These are phyloP conservation scores for Saccharomycopsis oosterbeekiorum DNA, from an alignment of 805 yeast genomes.

Conservation along the genomic window DNA sequence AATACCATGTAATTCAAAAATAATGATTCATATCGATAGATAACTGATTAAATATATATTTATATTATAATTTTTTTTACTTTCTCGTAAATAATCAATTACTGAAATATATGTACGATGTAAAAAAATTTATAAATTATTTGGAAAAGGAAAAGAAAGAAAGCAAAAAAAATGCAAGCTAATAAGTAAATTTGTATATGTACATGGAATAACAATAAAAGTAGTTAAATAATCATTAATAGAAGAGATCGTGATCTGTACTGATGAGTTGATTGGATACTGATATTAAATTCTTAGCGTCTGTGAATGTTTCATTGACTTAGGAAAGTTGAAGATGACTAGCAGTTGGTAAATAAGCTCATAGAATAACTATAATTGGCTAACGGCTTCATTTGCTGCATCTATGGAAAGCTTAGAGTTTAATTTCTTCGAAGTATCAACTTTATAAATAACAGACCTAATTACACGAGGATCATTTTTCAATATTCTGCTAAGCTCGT, in stretches of 20 bases:
- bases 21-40: neutral
- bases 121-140: no score
- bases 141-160: neutral
- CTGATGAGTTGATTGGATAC: neutral
- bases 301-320: no score
- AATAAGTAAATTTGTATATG: no score
- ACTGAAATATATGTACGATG: no score
- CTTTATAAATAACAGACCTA: constrained; percentile 63
- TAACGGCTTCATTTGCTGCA: constrained; percentile 4
- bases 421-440: constrained; percentile 40
- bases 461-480: constrained; percentile 86
- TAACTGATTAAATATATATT: neutral
- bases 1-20: constrained; percentile 22
- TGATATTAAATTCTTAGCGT: no score
- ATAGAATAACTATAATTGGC: neutral
- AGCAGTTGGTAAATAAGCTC: neutral
- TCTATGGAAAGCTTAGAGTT: constrained; percentile 51
- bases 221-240: no score
- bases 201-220: neutral
- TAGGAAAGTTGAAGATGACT: no score
- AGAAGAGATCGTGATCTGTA: neutral
- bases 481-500: constrained; percentile 70
- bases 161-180: neutral
- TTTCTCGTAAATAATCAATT: neutral
- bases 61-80: constrained; percentile 3